Conservation (phyloP, 2,329 filamentous ascomycete genomes). For the Trichoderma sp. region DNA sequence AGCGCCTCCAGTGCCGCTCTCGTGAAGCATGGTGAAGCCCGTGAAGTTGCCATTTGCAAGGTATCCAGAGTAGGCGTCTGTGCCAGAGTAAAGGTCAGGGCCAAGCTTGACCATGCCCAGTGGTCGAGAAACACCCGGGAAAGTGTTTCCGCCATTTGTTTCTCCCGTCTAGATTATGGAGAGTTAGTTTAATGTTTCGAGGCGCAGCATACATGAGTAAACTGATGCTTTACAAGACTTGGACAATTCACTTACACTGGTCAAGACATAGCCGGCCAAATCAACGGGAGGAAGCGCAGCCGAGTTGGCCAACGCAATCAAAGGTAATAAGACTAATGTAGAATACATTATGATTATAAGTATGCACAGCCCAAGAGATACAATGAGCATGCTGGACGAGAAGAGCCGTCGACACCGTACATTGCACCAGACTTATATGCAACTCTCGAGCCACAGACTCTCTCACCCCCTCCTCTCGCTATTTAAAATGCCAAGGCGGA, state of each 20-base stretch:
- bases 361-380: neutral
- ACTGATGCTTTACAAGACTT: neutral
- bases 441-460: neutral
- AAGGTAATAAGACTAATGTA: slow-evolving; percentile 12
- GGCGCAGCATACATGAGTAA: neutral
- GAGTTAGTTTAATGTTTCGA: neutral
- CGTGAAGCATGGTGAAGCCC: slow-evolving; percentile 67
- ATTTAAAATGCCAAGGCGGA: slow-evolving; percentile 2
- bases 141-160: slow-evolving; percentile 52
- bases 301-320: slow-evolving; percentile 1
- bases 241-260: slow-evolving; percentile 38
- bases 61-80: slow-evolving; percentile 59
- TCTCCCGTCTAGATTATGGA: slow-evolving; percentile 47
- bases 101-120: slow-evolving; percentile 56
- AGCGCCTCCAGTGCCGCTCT: slow-evolving; percentile 68
- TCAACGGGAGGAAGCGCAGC: slow-evolving; percentile 30
- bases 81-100: slow-evolving; percentile 53
- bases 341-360: slow-evolving; percentile 25
- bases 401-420: neutral
- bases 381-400: neutral
- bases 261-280: slow-evolving; percentile 43
- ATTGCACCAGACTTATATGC: slow-evolving; percentile 16
- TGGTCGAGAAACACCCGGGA: slow-evolving; percentile 53
- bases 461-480: slow-evolving; percentile 2
- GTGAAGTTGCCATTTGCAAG: slow-evolving; percentile 56